Percentiles rank a stretch among this genome's conserved stretches.
phyloP scores from a whole-genome alignment of 257 asterid species.

The Scutellaria minor region DNA sequence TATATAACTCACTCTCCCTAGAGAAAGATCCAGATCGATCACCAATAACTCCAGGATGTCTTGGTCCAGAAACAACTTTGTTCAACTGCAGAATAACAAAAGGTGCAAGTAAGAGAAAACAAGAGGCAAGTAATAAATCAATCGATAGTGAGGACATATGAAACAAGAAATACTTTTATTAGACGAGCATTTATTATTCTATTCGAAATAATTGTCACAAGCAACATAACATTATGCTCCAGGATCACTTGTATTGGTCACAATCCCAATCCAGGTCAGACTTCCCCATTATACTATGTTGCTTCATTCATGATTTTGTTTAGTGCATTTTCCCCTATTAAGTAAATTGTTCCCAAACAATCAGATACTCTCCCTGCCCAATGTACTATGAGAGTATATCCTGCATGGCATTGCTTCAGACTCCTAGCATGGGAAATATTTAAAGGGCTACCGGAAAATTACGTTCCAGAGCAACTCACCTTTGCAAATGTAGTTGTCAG shows the following conservation, averaged over 20 bases:
- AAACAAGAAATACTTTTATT: constrained; percentile 10
- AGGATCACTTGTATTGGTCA: constrained; percentile 23
- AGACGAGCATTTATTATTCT: not conserved
- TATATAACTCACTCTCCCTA: constrained; percentile 75
- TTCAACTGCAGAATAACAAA: constrained; percentile 63
- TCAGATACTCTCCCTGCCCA: constrained; percentile 21
- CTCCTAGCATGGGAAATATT: not conserved
- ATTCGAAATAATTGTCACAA: not conserved
- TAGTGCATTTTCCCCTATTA: not conserved
- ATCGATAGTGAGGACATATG: not conserved
- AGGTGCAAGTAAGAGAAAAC: not conserved
- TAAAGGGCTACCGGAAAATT: not conserved
- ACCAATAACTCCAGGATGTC: constrained; percentile 91
- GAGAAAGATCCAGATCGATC: constrained; percentile 94
- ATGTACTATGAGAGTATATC: constrained; percentile 9
- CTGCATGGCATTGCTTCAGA: not conserved
- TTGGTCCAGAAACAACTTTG: constrained; percentile 83
- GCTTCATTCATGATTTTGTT: not conserved
- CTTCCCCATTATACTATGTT: not conserved
- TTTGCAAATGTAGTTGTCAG: constrained; percentile 76
- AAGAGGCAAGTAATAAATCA: constrained; percentile 15
- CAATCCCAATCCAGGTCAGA: constrained; percentile 6
- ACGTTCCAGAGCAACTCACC: constrained; percentile 49
- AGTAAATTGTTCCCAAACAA: not conserved
- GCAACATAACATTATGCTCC: constrained; percentile 17